A percentile compares a stretch with the other conserved stretches of the same genome.
Evolutionary conservation across 106 monocot species (phyloP).

Genomic region (Vanilla planifolia): DNA sequence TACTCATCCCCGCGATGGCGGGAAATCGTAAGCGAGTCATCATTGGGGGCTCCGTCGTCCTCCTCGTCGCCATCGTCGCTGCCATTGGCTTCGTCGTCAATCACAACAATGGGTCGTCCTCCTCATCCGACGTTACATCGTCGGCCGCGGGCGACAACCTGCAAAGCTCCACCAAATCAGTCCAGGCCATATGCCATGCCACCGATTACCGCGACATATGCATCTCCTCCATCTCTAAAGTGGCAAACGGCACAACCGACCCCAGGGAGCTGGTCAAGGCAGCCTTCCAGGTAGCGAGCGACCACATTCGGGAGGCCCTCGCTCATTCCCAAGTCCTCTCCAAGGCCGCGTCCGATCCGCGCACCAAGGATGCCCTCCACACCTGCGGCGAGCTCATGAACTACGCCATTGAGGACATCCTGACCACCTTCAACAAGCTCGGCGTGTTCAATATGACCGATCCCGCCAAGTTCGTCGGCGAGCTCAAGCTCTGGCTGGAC

Average conservation of each 20-base stretch:
- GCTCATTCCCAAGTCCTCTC: constrained; percentile 11
- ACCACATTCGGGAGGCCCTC: constrained; percentile 16
- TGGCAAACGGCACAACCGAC: constrained; percentile 20
- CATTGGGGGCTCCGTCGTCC: constrained; percentile 18
- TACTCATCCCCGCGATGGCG: neutral
- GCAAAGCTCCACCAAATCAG: constrained; percentile 18
- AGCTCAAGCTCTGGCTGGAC: constrained; percentile 34
- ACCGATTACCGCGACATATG: constrained; percentile 30
- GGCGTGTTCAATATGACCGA: constrained; percentile 21
- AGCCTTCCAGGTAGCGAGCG: constrained; percentile 19
- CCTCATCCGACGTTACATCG: neutral
- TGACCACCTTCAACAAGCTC: constrained; percentile 22
- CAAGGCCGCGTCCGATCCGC: constrained; percentile 18
- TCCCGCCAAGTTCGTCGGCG: constrained; percentile 15
- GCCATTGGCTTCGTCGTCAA: neutral
- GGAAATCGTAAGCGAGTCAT: constrained; percentile 6
- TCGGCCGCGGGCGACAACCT: neutral
- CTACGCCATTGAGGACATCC: constrained; percentile 37
- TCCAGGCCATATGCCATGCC: constrained; percentile 28
- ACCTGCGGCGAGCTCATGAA: constrained; percentile 37
- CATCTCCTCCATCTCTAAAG: constrained; percentile 10
- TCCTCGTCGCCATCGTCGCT: constrained; percentile 22
- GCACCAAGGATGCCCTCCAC: constrained; percentile 24
- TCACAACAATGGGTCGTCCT: neutral
- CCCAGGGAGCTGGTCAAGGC: constrained; percentile 22